A percentile compares a stretch with the other conserved stretches of the same genome.
These are phyloP conservation scores for Botrytis aclada DNA, from an alignment of 2,329 filamentous ascomycete genomes.

Conservation along the genomic window DNA sequence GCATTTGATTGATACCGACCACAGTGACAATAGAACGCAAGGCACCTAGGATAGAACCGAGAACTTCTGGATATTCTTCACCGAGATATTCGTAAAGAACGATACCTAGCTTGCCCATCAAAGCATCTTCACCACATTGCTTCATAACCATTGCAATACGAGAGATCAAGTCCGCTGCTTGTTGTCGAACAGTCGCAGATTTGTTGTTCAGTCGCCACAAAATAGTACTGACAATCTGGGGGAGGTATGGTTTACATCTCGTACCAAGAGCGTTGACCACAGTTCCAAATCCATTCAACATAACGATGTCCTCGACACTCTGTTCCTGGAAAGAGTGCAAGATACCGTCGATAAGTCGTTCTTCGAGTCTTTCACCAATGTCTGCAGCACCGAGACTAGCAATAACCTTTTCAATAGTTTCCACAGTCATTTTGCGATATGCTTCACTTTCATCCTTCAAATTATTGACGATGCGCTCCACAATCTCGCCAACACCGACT, in stretches of 20 bases:
- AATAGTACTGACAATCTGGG: conserved; percentile 95
- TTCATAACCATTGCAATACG: conserved; percentile 99
- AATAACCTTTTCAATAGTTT: conserved; percentile 95
- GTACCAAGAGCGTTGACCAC: conserved; percentile 93
- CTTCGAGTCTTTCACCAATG: conserved; percentile 87
- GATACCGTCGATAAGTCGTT: conserved; percentile 91
- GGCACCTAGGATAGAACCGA: conserved; percentile 93
- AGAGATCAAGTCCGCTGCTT: conserved; percentile 93
- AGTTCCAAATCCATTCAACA: conserved; percentile 96
- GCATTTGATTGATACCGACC: conserved; percentile 96
- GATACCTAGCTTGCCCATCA: conserved; percentile 92
- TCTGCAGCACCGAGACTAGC: conserved; percentile 91
- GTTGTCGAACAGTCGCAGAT: conserved; percentile 91
- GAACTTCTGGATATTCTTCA: conserved; percentile 96
- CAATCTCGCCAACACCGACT: conserved; percentile 93
- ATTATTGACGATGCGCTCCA: conserved; percentile 89
- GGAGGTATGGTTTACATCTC: conserved; percentile 92
- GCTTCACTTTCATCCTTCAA: conserved; percentile 97
- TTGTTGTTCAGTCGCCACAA: conserved; percentile 98
- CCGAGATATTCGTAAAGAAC: conserved; percentile 97
- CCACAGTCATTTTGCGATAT: conserved; percentile 98
- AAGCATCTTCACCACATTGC: conserved; percentile 91
- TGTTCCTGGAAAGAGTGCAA: conserved; percentile 97
- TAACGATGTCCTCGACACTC: conserved; percentile 90
- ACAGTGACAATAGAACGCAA: conserved; percentile 96